Evolutionary conservation across 345 rosid genomes (phyloP).

Genomic region (Moricandia arvensis): DNA sequence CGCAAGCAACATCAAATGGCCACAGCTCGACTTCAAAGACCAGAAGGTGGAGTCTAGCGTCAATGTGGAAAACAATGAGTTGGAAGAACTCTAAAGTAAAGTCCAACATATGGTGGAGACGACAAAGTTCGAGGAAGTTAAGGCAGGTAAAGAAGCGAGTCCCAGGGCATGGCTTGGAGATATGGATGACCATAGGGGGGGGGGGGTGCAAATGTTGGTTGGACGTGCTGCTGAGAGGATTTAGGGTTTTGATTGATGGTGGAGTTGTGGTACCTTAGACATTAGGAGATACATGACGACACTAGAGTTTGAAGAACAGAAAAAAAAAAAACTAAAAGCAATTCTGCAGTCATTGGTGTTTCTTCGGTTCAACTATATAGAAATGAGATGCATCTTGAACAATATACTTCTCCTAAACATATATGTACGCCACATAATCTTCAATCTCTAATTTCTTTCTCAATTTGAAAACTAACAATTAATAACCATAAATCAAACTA

Average conservation of each 20-base stretch:
- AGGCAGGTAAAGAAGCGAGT: slow-evolving; percentile 72
- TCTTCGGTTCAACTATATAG: background rate
- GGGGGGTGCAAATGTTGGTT: slow-evolving; percentile 16
- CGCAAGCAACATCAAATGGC: slow-evolving; percentile 72
- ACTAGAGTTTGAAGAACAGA: background rate
- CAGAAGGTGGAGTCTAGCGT: slow-evolving; percentile 18
- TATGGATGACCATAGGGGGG: too few relatives aligned
- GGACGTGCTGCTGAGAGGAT: slow-evolving; percentile 26
- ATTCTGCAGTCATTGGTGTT: background rate
- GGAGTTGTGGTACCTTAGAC: background rate
- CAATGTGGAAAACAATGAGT: slow-evolving; percentile 50
- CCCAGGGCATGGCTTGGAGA: slow-evolving; percentile 74
- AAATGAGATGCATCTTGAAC: background rate
- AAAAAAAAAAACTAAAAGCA: background rate
- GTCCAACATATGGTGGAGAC: slow-evolving; percentile 31
- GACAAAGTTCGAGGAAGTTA: slow-evolving; percentile 56
- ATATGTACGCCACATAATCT: background rate
- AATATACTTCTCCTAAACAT: background rate
- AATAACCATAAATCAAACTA: background rate
- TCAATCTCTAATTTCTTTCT: background rate
- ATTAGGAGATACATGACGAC: background rate
- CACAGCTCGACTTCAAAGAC: slow-evolving; percentile 53
- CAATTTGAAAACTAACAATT: background rate
- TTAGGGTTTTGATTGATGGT: background rate
- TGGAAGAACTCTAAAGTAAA: slow-evolving; percentile 43